Base-by-base conservation (phyloP, 2,329 filamentous ascomycete genomes). In the Lasiodiplodia sp. region DNA sequence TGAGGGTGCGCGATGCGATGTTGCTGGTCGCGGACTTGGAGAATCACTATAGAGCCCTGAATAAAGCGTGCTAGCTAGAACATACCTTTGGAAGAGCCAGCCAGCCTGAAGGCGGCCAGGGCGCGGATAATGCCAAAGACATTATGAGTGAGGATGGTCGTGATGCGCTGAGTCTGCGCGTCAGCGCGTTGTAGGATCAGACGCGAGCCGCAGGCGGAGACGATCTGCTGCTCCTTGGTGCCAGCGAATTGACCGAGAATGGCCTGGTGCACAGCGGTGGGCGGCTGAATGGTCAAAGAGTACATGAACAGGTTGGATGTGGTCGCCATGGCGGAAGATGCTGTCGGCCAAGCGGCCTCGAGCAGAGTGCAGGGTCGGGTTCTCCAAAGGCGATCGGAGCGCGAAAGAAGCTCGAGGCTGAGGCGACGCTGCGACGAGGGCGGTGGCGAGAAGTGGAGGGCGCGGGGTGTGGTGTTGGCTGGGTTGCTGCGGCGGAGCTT, bases 281-380 rank as follows among this genome's bases (percentile, higher is more conserved):
- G 93, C 74, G 93, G 91, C 82, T 97, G 94, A 77, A 99, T 91
- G 74, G 96, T 98, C 84, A 99, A 87, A 77, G 93, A 96, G 85
- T 99, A 99, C 84, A 99, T 90, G 81, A 97, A 97, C 93, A 97
- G 97, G 80, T 95, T 95, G 73, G 94, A 97, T 71, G 95, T 97
- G 79, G 94, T 97, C 85, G 96, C 95, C 96, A 98, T 98, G 79
- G 69, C 85, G 82, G 79, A 78, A 75, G 70, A 70, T 69, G 72
- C 76, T 69, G 78, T 69, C 67, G 70, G 67, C 69, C 68, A 67
- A 21, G 49, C 66, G 70, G 70, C 70, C 69, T 69, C 68, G 68
- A 69, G 68, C 68, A 57, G 55, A 47, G 23, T 47, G 66, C 57
- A 56, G 40, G 23, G 16, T 64, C 47, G 52, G 31, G 47, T 23